Conservation (phyloP, 2,329 filamentous ascomycete species). For the Colletotrichum falcatum region DNA sequence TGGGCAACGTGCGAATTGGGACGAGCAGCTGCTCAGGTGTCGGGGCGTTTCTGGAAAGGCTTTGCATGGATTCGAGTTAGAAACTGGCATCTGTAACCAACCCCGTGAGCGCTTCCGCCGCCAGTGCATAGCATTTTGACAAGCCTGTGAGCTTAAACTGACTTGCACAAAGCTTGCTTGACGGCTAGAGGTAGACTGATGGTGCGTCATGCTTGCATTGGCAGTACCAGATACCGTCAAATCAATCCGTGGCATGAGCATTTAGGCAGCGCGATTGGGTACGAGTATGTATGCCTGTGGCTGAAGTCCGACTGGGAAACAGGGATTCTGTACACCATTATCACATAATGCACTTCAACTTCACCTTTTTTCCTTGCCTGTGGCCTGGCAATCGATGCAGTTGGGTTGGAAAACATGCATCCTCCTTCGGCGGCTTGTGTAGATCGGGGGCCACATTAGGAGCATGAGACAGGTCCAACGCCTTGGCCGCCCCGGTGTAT, state of each 20-base stretch:
- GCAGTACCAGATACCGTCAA: conserved; percentile 10
- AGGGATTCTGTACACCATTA: conserved; percentile 28
- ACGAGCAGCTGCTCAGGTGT: conserved; percentile 25
- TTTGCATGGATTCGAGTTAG: conserved; percentile 23
- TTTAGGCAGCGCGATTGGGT: conserved; percentile 30
- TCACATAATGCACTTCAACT: background rate
- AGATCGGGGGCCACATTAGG: conserved; percentile 35
- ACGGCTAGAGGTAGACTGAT: conserved; percentile 30
- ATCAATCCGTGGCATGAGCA: conserved; percentile 14
- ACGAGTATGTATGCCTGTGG: conserved; percentile 5
- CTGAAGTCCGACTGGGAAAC: conserved; percentile 24
- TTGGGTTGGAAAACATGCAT: conserved; percentile 5
- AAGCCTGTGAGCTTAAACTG: conserved; percentile 32
- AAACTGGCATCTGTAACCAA: conserved; percentile 23
- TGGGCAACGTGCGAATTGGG: conserved; percentile 18
- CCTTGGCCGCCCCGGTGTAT: conserved; percentile 35
- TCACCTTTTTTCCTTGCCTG: background rate
- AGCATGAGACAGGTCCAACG: conserved; percentile 35
- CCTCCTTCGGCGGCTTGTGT: conserved; percentile 19
- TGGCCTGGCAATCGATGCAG: background rate
- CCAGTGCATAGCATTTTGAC: conserved; percentile 25
- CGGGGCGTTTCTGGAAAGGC: conserved; percentile 20
- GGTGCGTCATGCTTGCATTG: conserved; percentile 39
- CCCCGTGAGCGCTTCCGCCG: conserved; percentile 26
- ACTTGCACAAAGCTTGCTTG: conserved; percentile 37